These are phyloP conservation scores for Pilasporangium apinafurcum DNA, from an alignment of 352 stramenopile species.

Conservation along the genomic window DNA sequence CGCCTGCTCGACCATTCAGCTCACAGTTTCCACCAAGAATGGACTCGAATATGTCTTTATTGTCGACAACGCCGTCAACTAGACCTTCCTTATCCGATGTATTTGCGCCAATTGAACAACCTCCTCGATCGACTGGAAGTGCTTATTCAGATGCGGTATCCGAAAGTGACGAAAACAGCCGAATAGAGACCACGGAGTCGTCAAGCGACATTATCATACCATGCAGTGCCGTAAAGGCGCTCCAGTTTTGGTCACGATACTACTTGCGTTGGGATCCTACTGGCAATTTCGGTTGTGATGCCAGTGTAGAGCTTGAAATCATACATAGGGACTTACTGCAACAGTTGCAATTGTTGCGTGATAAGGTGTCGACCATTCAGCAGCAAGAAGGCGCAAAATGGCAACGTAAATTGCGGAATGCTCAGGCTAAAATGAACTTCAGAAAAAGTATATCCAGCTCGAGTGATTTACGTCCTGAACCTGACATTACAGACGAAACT, in stretches of 20 bases:
- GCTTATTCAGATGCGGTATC: conserved; percentile 19
- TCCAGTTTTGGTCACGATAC: conserved; percentile 75
- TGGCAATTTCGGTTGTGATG: conserved; percentile 47
- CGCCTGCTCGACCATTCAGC: conserved; percentile 2
- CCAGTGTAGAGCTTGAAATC: conserved; percentile 50
- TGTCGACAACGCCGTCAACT: conserved; percentile 3
- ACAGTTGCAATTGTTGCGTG: conserved; percentile 22
- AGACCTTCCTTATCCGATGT: conserved; percentile 27
- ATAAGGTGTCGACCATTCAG: conserved; percentile 11
- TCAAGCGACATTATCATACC: conserved; percentile 65
- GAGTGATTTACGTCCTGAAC: not conserved
- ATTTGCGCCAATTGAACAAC: conserved; percentile 20
- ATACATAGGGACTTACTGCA: conserved; percentile 42
- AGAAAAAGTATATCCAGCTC: conserved; percentile 3
- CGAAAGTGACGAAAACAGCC: conserved; percentile 30
- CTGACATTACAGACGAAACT: conserved; percentile 10
- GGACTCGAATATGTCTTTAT: not conserved
- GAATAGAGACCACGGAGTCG: conserved; percentile 17
- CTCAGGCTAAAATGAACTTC: not conserved
- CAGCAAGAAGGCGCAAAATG: conserved; percentile 24
- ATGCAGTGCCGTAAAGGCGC: conserved; percentile 53
- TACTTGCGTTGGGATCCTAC: conserved; percentile 75
- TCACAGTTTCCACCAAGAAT: conserved; percentile 10
- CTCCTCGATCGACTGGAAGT: conserved; percentile 15
- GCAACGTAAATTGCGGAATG: conserved; percentile 14